A percentile compares a stretch with the other conserved stretches of the same genome.
phyloP scores from a whole-genome alignment of 345 rosid species.

The Turritis glabra region DNA sequence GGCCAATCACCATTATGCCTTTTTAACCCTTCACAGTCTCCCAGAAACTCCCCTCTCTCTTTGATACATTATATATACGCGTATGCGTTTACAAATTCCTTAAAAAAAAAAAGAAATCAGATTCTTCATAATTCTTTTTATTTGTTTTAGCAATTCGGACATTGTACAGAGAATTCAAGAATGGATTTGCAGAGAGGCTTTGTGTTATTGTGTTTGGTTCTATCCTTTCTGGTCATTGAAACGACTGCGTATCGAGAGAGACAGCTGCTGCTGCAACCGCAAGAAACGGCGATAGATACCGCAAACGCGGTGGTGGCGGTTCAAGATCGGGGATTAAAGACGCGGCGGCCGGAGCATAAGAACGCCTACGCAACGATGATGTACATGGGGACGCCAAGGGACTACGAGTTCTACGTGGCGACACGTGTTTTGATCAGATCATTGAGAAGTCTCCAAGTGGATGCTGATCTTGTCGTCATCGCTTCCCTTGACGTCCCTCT shows the following conservation, averaged over 20 bases:
- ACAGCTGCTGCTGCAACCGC: conserved; percentile 22
- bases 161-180: conserved; percentile 12
- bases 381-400: conserved; percentile 99
- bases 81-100: conserved; percentile 4
- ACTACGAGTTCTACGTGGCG: conserved; percentile 96
- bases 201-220: conserved; percentile 17
- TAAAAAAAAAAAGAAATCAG: not conserved
- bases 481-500: conserved; percentile 94
- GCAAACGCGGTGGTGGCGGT: conserved; percentile 14
- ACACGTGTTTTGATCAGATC: conserved; percentile 93
- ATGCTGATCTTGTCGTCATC: conserved; percentile 95
- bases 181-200: conserved; percentile 18
- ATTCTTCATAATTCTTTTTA: not conserved
- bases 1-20: conserved; percentile 23
- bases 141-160: not conserved
- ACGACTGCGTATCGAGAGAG: conserved; percentile 37
- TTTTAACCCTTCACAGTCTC: conserved; percentile 28
- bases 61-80: conserved; percentile 27
- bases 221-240: not conserved
- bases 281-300: not conserved
- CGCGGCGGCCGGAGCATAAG: conserved; percentile 46
- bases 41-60: conserved; percentile 25
- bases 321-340: conserved; percentile 16
- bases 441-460: conserved; percentile 54
- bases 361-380: conserved; percentile 98